phyloP scores from a whole-genome alignment of 805 yeast genomes.

The Pichia membranifaciens region DNA sequence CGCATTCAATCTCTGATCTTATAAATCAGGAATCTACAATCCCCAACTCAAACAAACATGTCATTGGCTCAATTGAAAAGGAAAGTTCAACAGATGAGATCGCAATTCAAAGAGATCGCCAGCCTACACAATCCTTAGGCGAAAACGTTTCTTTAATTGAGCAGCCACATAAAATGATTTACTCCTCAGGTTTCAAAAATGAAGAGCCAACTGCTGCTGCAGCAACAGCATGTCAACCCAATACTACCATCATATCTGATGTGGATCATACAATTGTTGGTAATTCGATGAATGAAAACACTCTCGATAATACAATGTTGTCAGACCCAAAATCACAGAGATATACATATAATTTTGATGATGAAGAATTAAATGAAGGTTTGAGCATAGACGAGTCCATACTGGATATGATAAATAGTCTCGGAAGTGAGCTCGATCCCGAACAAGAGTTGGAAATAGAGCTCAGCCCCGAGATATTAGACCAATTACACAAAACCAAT shows the following conservation, averaged over 20 bases:
- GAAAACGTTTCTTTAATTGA: too few relatives aligned
- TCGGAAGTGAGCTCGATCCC: slow-evolving; percentile 3
- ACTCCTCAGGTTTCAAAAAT: slow-evolving; percentile 1
- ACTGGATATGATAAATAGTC: slow-evolving; percentile 4
- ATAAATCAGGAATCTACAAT: too few relatives aligned
- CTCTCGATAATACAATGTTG: not conserved
- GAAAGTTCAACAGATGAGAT: too few relatives aligned
- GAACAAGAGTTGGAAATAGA: slow-evolving; percentile 8
- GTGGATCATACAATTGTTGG: not conserved
- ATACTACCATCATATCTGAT: slow-evolving; percentile 1
- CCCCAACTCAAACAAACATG: too few relatives aligned
- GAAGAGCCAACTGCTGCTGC: not conserved
- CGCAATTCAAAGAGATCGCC: too few relatives aligned
- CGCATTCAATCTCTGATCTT: too few relatives aligned
- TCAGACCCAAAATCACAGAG: not conserved
- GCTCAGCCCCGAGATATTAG: not conserved
- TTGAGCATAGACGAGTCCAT: slow-evolving; percentile 7
- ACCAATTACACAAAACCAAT: not conserved
- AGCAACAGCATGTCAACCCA: not conserved
- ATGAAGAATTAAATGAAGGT: not conserved
- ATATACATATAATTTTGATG: not conserved
- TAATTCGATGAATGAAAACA: not conserved
- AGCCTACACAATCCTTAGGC: too few relatives aligned
- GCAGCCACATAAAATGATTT: not conserved
- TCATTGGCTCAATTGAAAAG: too few relatives aligned